Evolutionary conservation across 495 filamentous ascomycete species (phyloP), one percentile per base, ranked within the genome.

Genomic region (Bacidia gigantensis): DNA sequence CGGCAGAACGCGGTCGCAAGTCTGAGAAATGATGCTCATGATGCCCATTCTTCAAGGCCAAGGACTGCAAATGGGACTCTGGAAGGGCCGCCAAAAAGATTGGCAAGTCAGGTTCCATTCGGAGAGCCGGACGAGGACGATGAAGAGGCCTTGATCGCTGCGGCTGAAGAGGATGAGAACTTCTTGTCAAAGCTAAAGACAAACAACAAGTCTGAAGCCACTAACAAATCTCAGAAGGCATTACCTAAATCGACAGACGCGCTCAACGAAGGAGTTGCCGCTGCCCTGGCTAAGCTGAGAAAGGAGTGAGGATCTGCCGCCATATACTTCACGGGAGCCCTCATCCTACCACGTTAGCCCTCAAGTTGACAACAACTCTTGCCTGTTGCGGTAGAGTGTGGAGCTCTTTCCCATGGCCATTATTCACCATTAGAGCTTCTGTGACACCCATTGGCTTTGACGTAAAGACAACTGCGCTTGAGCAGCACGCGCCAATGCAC

Each of bases 201-300:
- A 26, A 47, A 53, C 23, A 52, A 24, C n/a, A 35, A 5, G 29
- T 35, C 14, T 14, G 29, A 35, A 14, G 25, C 44, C 17, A 32
- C 24, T 12, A 32, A 50, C 21, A 32, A 29, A 14, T 38, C 20
- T 20, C 23, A 43, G 7, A 65, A 62, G 48, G 51, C 54, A 21
- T 59, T 59, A 46, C 39, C 45, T 10, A 62, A 53, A 40, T 21
- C 35, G 41, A 62, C 68, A 22, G 70, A 71, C 50, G 61, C 62
- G 12, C 61, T 76, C 56, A 71, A 66, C 53, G 72, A 74, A 49
- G 71, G 77, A 11, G 70, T 82, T 26, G 69, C 75, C 69, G 73
- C 75, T 35, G 79, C 80, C 2, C 60, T 83, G 46, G 68, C 72
- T 39, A 81, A 72, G 54, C 59, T 81, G 24, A 61, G 75, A 46